Conservation (phyloP, 768 basidiomycete genomes). For the Hirschioporus abietinus region DNA sequence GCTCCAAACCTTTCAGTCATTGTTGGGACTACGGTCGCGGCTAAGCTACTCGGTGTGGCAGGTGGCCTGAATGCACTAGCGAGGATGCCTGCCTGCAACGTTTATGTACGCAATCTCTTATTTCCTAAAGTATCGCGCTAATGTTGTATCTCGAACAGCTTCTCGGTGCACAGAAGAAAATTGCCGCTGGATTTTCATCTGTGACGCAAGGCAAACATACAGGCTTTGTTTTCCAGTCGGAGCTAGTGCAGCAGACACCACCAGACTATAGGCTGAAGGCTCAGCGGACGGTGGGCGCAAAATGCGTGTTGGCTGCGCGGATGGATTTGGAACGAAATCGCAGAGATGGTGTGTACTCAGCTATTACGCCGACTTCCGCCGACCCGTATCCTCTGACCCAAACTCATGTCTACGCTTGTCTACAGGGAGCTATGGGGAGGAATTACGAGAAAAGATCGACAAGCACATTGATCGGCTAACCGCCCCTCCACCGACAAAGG, state of each 20-base stretch:
- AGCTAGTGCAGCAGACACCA: conserved; percentile 79
- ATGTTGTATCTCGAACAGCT: conserved; percentile 42
- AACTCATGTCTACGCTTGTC: not conserved
- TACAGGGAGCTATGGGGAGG: conserved; percentile 73
- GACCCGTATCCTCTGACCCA: not conserved
- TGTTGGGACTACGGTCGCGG: conserved; percentile 97
- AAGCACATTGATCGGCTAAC: conserved; percentile 87
- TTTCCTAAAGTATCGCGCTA: not conserved
- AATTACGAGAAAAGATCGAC: conserved; percentile 83
- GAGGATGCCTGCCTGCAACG: conserved; percentile 94
- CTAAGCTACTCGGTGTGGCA: conserved; percentile 95
- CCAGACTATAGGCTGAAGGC: conserved; percentile 87
- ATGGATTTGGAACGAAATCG: conserved; percentile 89
- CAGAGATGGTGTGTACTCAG: conserved; percentile 58
- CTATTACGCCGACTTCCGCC: not conserved
- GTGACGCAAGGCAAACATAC: conserved; percentile 86
- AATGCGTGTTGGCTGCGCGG: conserved; percentile 81
- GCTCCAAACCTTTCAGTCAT: conserved; percentile 98
- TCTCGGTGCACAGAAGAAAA: conserved; percentile 89
- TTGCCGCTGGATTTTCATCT: conserved; percentile 88
- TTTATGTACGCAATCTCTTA: conserved; percentile 58
- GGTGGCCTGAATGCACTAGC: conserved; percentile 87
- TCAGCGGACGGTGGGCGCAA: conserved; percentile 91
- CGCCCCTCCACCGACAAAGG: conserved; percentile 91
- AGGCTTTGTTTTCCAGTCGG: conserved; percentile 95